Evolutionary conservation across 1,284 basidiomycete genomes (phyloP).

Genomic region (Pseudozyma thailandica): DNA sequence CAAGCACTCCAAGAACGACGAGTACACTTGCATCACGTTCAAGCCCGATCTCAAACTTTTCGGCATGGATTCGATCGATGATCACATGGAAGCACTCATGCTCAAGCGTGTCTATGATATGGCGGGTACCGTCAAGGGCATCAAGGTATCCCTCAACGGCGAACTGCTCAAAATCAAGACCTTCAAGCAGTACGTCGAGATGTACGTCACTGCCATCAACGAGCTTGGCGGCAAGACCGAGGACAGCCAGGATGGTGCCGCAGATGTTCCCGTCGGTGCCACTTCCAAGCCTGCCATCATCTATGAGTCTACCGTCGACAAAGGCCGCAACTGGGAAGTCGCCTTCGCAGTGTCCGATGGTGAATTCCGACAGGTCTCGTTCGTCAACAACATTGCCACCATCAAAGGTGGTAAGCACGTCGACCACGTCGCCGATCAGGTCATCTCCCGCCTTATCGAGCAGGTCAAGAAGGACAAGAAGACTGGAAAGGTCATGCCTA

Average conservation of each 20-base stretch:
- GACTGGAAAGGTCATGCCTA: conserved; percentile 86
- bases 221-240: conserved; percentile 64
- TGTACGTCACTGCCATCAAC: conserved; percentile 75
- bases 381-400: conserved; percentile 97
- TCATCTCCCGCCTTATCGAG: conserved; percentile 80
- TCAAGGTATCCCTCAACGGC: conserved; percentile 94
- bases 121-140: conserved; percentile 90
- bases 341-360: conserved; percentile 91
- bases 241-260: conserved; percentile 20
- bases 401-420: conserved; percentile 98
- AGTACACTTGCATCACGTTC: conserved; percentile 95
- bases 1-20: conserved; percentile 78
- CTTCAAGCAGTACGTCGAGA: conserved; percentile 97
- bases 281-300: conserved; percentile 81
- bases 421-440: conserved; percentile 84
- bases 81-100: conserved; percentile 87
- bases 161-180: conserved; percentile 91
- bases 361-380: conserved; percentile 86
- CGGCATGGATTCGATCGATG: conserved; percentile 90
- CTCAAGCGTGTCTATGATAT: conserved; percentile 97
- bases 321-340: conserved; percentile 84
- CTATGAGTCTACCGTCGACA: conserved; percentile 79
- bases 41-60: conserved; percentile 91
- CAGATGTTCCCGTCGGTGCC: conserved; percentile 74
- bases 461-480: conserved; percentile 91